These are phyloP conservation scores for Hamigera avellanea DNA, from an alignment of 495 filamentous ascomycete genomes.

Conservation along the genomic window DNA sequence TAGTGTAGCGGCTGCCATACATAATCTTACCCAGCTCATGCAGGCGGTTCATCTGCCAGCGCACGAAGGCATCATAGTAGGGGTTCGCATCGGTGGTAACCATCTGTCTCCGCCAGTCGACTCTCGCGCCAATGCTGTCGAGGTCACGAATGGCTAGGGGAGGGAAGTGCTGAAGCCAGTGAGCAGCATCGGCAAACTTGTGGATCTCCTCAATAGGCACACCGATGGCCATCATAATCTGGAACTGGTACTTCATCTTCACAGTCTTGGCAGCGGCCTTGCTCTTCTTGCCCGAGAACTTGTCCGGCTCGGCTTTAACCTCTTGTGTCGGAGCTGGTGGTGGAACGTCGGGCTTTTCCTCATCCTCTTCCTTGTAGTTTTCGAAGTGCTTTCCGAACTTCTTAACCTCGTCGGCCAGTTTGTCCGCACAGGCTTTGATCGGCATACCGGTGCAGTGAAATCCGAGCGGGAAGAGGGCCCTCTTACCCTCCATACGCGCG, in stretches of 20 bases:
- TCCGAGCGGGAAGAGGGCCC: slow-evolving; percentile 76
- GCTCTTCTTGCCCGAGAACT: slow-evolving; percentile 88
- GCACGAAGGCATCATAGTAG: slow-evolving; percentile 90
- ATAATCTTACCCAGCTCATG: slow-evolving; percentile 84
- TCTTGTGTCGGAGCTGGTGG: slow-evolving; percentile 45
- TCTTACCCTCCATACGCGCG: slow-evolving; percentile 80
- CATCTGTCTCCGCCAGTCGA: slow-evolving; percentile 87
- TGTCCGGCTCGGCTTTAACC: slow-evolving; percentile 67
- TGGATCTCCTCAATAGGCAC: slow-evolving; percentile 82
- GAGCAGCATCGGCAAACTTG: slow-evolving; percentile 71
- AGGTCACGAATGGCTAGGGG: slow-evolving; percentile 71
- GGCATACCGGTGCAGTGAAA: slow-evolving; percentile 98
- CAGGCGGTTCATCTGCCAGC: slow-evolving; percentile 95
- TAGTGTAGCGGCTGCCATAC: slow-evolving; percentile 88
- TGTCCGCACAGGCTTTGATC: slow-evolving; percentile 95
- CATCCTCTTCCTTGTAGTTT: slow-evolving; percentile 50
- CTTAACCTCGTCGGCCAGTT: slow-evolving; percentile 77
- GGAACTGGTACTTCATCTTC: slow-evolving; percentile 82
- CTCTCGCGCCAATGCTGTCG: slow-evolving; percentile 69
- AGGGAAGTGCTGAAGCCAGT: slow-evolving; percentile 88
- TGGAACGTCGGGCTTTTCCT: slow-evolving; percentile 27
- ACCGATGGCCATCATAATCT: slow-evolving; percentile 78
- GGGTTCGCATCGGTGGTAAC: slow-evolving; percentile 96
- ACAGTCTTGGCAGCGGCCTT: slow-evolving; percentile 86
- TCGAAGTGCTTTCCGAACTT: slow-evolving; percentile 86